These are phyloP conservation scores for Biscogniauxia mediterranea DNA, from an alignment of 2,329 filamentous ascomycete genomes.

Conservation along the genomic window DNA sequence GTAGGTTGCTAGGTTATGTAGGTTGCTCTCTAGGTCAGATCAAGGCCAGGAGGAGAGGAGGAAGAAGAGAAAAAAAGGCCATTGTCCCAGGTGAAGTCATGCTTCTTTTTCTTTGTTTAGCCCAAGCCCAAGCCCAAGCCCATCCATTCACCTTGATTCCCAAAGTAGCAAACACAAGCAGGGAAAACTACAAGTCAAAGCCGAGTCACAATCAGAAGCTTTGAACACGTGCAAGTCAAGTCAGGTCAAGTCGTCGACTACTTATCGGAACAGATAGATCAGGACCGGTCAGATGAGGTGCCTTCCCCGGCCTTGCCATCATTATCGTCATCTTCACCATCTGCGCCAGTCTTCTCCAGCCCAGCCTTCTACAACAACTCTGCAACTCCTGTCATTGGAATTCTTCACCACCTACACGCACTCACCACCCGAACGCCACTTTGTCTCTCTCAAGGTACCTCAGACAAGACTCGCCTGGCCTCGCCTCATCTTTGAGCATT, in stretches of 20 bases:
- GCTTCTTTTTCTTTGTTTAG: slow-evolving; percentile 3
- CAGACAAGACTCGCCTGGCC: slow-evolving; percentile 13
- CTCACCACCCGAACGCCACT: neutral
- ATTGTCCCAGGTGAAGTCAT: slow-evolving; percentile 1
- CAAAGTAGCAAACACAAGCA: neutral
- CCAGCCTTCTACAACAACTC: neutral
- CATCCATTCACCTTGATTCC: neutral
- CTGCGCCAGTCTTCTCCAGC: neutral
- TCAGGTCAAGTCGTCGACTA: neutral
- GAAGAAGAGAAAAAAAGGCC: neutral
- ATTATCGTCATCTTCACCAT: too few relatives aligned
- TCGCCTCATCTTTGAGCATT: slow-evolving; percentile 14
- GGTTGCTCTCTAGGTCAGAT: neutral
- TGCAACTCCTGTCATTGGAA: neutral
- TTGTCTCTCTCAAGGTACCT: neutral
- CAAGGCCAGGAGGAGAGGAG: neutral
- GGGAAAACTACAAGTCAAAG: neutral
- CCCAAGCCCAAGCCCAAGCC: neutral
- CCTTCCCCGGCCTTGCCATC: neutral
- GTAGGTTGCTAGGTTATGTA: neutral
- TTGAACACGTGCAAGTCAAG: too few relatives aligned
- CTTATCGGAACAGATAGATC: too few relatives aligned
- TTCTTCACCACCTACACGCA: neutral
- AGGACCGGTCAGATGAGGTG: neutral
- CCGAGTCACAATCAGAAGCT: neutral